phyloP scores from a whole-genome alignment of 495 filamentous ascomycete species.

The Schizothecium vesticola region DNA sequence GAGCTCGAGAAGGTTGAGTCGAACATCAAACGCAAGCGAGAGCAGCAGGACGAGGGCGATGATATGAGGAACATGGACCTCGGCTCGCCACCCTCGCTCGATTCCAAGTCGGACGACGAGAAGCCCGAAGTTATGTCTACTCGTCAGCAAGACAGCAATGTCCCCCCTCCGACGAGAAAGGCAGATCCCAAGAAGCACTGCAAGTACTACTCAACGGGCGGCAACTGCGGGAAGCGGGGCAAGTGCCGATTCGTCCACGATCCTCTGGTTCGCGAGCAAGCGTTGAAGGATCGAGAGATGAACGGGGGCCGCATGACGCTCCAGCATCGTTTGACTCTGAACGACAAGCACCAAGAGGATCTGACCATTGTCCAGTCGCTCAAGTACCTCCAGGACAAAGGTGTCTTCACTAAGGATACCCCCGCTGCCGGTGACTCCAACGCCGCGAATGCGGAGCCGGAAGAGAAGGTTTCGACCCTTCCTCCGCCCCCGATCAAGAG shows the following conservation, averaged over 20 bases:
- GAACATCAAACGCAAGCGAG: constrained; percentile 53
- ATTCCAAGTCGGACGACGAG: constrained; percentile 38
- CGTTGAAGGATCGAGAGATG: constrained; percentile 45
- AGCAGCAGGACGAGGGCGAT: constrained; percentile 51
- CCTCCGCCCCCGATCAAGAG: constrained; percentile 20
- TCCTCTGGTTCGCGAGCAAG: constrained; percentile 46
- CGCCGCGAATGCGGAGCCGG: constrained; percentile 12
- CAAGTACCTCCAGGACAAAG: constrained; percentile 45
- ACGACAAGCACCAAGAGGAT: constrained; percentile 55
- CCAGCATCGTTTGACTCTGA: constrained; percentile 48
- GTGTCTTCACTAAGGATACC: constrained; percentile 18
- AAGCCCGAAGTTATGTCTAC: constrained; percentile 45
- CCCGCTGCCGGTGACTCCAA: not conserved
- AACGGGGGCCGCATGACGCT: constrained; percentile 54
- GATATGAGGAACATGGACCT: constrained; percentile 43
- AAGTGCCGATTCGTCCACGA: constrained; percentile 61
- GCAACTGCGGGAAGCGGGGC: constrained; percentile 58
- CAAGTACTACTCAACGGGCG: constrained; percentile 56
- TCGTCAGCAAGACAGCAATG: constrained; percentile 29
- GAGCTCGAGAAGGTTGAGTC: constrained; percentile 48
- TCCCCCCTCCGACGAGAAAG: constrained; percentile 42
- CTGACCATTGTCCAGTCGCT: constrained; percentile 50
- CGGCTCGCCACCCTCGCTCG: constrained; percentile 36
- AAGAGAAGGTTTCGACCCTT: constrained; percentile 11
- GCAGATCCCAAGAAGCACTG: constrained; percentile 51